Conservation (phyloP, 345 rosid species). For the Physaria fendleri region DNA sequence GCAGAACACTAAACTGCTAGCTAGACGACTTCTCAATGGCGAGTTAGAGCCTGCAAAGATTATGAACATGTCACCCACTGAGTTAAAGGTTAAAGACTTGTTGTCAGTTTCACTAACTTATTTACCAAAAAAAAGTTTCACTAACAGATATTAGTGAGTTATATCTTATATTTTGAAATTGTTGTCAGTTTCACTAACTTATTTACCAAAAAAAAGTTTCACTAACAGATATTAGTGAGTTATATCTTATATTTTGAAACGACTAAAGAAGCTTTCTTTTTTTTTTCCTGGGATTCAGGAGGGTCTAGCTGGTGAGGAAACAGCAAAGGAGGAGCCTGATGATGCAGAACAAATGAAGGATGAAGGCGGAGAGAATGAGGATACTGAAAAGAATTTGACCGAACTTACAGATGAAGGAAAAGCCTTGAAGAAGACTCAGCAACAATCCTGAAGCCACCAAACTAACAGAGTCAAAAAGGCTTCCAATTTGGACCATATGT, state of each 20-base stretch:
- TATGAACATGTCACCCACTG: constrained; percentile 81
- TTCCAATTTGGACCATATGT: background rate
- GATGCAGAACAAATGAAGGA: constrained; percentile 63
- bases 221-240: too few species aligned
- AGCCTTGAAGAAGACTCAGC: constrained; percentile 35
- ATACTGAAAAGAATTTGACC: constrained; percentile 50
- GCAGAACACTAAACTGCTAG: constrained; percentile 43
- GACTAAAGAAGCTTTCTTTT: constrained; percentile 5
- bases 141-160: too few species aligned
- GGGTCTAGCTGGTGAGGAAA: constrained; percentile 88
- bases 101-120: background rate
- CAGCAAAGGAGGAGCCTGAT: constrained; percentile 73
- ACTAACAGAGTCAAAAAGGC: constrained; percentile 29
- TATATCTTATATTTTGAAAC: too few species aligned
- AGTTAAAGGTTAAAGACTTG: constrained; percentile 59
- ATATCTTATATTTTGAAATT: too few species aligned
- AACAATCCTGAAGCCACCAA: constrained; percentile 35
- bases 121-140: too few species aligned
- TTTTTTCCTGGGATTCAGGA: constrained; percentile 44
- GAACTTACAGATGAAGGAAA: constrained; percentile 40
- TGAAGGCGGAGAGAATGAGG: constrained; percentile 47
- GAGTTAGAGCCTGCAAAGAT: constrained; percentile 68
- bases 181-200: background rate
- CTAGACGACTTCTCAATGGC: constrained; percentile 53
- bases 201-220: too few species aligned